Evolutionary conservation across 331 rosid species (phyloP).

Genomic region (Dryas integrifolia): DNA sequence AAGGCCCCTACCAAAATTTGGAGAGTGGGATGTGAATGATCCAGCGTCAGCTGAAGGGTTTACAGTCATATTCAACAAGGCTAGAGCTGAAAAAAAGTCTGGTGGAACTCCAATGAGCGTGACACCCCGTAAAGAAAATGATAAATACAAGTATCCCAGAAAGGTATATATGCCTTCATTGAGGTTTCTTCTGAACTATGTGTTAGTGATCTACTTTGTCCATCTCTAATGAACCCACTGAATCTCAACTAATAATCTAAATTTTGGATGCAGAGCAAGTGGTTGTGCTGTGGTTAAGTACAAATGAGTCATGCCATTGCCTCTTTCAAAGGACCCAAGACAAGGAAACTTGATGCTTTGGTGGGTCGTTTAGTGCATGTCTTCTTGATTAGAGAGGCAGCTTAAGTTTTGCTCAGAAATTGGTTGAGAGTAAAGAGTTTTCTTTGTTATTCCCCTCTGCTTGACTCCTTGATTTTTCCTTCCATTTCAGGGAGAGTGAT

Average conservation of each 20-base stretch:
- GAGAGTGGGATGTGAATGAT: slow-evolving; percentile 91
- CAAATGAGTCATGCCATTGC: too few relatives aligned
- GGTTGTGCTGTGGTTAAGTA: slow-evolving; percentile 61
- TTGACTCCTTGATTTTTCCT: background rate
- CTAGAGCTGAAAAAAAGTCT: slow-evolving; percentile 68
- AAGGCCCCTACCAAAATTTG: slow-evolving; percentile 69
- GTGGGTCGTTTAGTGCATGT: background rate
- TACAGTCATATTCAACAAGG: slow-evolving; percentile 72
- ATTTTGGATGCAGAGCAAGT: slow-evolving; percentile 55
- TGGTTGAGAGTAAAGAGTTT: background rate
- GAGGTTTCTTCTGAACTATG: too few relatives aligned
- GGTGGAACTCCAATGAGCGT: slow-evolving; percentile 39
- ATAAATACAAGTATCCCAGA: slow-evolving; percentile 9
- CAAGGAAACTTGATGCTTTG: background rate
- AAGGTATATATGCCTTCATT: slow-evolving; percentile 8
- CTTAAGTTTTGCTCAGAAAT: background rate
- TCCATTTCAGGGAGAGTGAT: background rate
- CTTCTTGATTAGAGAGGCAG: slow-evolving; percentile 12
- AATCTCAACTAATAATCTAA: background rate
- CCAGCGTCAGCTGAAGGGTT: slow-evolving; percentile 82
- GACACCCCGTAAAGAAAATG: slow-evolving; percentile 29
- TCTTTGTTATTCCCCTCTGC: background rate
- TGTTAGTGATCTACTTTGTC: too few relatives aligned
- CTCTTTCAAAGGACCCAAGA: background rate
- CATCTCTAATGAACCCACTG: too few relatives aligned